Evolutionary conservation across 106 monocot species (phyloP), one percentile per base, ranked within the genome.

Genomic region (Dactylorhiza incarnata): DNA sequence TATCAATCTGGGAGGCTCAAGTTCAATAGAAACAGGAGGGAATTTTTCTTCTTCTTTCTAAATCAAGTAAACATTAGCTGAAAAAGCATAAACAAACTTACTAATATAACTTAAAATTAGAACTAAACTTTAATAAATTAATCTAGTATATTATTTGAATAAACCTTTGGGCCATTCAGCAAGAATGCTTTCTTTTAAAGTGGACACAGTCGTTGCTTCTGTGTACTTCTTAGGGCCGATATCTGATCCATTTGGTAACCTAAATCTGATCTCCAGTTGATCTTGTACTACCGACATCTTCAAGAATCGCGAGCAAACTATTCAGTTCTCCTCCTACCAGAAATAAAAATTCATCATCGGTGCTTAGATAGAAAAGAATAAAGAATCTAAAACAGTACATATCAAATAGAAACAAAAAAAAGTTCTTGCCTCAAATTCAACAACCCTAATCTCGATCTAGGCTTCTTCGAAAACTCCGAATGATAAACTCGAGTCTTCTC

Each of bases 151-250:
- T 69, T 46, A 69, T 44, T 45, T 43, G 45, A 22, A 49, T 49
- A 7, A 75, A 93, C 93, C 90, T 87, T 85, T 84, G 58, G 93
- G 93, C 87, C 87, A 90, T 82, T 86, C 85, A 72, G 93, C 87
- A 80, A 93, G 82, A 59, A 93, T 82, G 52, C 86, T 90, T 77
- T 90, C 86, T 71, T 93, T 93, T 65, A 93, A 78, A 51, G 87
- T 87, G 20, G 87, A 85, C 71, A 93, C 82, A 25, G 77, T 89
- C 8, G 88, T 86, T 16, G 87, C 87, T 23, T 75, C 52, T 46
- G 93, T 75, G 49, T 93, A 90, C 55, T 77, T 88, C 43, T 77
- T 86, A 19, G 93, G 93, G 25, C 90, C 93, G 11, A 93, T 93
- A 70, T 93, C 93, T 1, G 93, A 88, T 16, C 93, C 93, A 79